phyloP scores from a whole-genome alignment of 768 basidiomycete species.

The Lactarius vividus region DNA sequence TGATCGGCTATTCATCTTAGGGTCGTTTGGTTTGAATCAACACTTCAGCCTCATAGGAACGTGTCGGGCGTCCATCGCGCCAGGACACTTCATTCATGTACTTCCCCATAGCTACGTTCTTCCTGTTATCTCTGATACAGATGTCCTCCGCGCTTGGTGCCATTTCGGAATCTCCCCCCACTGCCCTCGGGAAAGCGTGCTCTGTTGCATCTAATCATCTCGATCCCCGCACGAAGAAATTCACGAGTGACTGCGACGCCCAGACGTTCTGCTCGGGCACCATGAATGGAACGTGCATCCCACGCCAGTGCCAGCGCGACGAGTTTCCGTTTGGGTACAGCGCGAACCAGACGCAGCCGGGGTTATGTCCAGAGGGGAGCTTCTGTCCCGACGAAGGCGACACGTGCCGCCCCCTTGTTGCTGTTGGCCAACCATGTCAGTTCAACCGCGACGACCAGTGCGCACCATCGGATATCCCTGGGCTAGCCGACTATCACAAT shows the following conservation, averaged over 20 bases:
- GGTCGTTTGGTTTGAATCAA: background rate
- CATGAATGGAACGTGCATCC: conserved; percentile 22
- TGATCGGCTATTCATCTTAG: background rate
- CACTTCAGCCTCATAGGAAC: background rate
- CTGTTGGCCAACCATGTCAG: conserved; percentile 24
- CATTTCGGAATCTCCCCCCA: background rate
- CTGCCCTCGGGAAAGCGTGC: conserved; percentile 20
- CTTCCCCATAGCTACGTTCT: background rate
- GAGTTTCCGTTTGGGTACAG: conserved; percentile 24
- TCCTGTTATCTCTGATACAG: background rate
- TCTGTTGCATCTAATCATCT: conserved; percentile 20
- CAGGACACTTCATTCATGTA: conserved; percentile 6
- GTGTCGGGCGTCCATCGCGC: background rate
- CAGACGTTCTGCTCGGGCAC: conserved; percentile 24
- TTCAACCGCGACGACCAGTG: conserved; percentile 29
- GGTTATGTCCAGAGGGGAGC: conserved; percentile 19
- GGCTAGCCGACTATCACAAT: conserved; percentile 16
- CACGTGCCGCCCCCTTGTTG: conserved; percentile 17
- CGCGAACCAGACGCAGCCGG: conserved; percentile 10
- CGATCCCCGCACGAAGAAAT: conserved; percentile 24
- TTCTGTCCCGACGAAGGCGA: conserved; percentile 29
- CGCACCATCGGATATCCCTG: conserved; percentile 11
- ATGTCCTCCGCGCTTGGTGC: background rate
- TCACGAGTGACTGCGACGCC: conserved; percentile 24
- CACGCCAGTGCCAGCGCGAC: conserved; percentile 25